A percentile compares a stretch with the other conserved stretches of the same genome.
These are phyloP conservation scores for Talaromyces sp. DNA, from an alignment of 2,329 filamentous ascomycete genomes.

Conservation along the genomic window DNA sequence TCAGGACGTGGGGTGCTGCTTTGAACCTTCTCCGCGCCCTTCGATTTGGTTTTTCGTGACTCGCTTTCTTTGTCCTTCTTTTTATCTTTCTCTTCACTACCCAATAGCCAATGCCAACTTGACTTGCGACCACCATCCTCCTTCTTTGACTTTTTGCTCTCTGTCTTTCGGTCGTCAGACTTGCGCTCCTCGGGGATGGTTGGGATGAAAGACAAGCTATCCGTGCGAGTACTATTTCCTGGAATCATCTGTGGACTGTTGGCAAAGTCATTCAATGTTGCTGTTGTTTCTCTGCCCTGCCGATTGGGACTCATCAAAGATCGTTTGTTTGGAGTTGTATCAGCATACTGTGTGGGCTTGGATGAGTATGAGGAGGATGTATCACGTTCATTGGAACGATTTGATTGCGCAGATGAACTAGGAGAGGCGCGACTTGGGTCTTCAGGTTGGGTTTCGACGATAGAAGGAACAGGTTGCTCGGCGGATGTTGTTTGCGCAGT, in stretches of 20 bases:
- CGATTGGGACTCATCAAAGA: conserved; percentile 31
- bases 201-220: conserved; percentile 78
- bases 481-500: conserved; percentile 56
- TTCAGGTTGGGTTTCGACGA: conserved; percentile 64
- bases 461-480: conserved; percentile 54
- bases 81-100: conserved; percentile 67
- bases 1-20: conserved; percentile 85
- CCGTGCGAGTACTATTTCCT: conserved; percentile 71
- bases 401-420: conserved; percentile 34
- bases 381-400: conserved; percentile 55
- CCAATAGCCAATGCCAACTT: conserved; percentile 76
- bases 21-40: conserved; percentile 58
- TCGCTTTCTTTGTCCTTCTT: conserved; percentile 68
- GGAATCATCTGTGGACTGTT: conserved; percentile 69
- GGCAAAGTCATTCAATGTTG: conserved; percentile 66
- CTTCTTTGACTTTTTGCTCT: conserved; percentile 69
- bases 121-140: conserved; percentile 75
- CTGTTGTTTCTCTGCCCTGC: conserved; percentile 43
- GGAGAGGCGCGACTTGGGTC: conserved; percentile 39
- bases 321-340: conserved; percentile 43
- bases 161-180: conserved; percentile 70
- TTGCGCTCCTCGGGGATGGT: conserved; percentile 74
- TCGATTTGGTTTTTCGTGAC: conserved; percentile 59
- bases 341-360: conserved; percentile 44
- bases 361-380: conserved; percentile 11